These are phyloP conservation scores for Colletotrichum sp. DNA, from an alignment of 2,329 filamentous ascomycete species.

Conservation along the genomic window DNA sequence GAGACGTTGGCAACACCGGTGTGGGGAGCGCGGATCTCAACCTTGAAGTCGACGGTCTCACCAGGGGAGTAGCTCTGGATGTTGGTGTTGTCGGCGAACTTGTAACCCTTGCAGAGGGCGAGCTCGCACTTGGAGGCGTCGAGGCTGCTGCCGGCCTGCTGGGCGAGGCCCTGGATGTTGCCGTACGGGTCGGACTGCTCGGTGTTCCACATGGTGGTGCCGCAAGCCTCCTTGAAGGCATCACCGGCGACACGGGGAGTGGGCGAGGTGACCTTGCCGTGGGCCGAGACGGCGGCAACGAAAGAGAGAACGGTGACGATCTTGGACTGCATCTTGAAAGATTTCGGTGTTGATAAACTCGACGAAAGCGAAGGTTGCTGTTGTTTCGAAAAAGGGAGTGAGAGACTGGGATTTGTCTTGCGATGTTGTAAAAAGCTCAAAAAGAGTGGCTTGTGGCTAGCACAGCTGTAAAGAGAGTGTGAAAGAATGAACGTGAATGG, in stretches of 20 bases:
- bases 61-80: slow-evolving; percentile 33
- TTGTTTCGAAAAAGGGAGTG: not conserved
- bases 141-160: slow-evolving; percentile 31
- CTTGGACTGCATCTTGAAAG: slow-evolving; percentile 21
- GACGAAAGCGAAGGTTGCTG: not conserved
- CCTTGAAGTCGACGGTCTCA: slow-evolving; percentile 39
- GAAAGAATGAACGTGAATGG: slow-evolving; percentile 21
- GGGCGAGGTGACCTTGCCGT: slow-evolving; percentile 25
- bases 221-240: slow-evolving; percentile 27
- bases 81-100: slow-evolving; percentile 35
- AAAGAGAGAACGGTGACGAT: slow-evolving; percentile 22
- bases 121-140: slow-evolving; percentile 35
- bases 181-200: slow-evolving; percentile 32
- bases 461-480: slow-evolving; percentile 22
- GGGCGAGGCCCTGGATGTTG: slow-evolving; percentile 41
- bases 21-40: slow-evolving; percentile 43
- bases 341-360: not conserved
- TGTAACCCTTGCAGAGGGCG: slow-evolving; percentile 38
- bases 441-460: slow-evolving; percentile 24
- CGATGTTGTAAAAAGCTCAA: slow-evolving; percentile 11
- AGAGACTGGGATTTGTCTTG: slow-evolving; percentile 4
- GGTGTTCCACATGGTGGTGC: slow-evolving; percentile 25
- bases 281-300: slow-evolving; percentile 23
- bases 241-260: slow-evolving; percentile 22
- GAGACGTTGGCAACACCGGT: slow-evolving; percentile 49